Base-by-base conservation (phyloP, 495 filamentous ascomycete species). In the Penicillium malachiteum region DNA sequence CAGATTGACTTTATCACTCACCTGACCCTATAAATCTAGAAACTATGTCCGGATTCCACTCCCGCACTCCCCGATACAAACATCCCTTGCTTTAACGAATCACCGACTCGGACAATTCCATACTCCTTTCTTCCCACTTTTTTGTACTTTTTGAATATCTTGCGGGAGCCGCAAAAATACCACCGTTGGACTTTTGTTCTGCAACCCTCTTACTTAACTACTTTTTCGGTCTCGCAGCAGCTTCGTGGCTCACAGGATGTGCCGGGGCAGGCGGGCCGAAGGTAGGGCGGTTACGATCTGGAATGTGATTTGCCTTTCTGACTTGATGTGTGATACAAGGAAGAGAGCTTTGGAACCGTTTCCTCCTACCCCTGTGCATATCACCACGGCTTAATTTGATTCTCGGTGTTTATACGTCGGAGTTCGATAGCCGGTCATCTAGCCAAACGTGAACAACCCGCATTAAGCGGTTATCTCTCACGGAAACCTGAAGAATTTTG, bases 1-100 rank as follows among this genome's bases (percentile, higher is more conserved):
- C 32, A 53, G 56, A 62, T 65, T 49, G 54, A 54, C 47, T 61
- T 57, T 38, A 39, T 41, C 34, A 51, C 41, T 50, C 62, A 63
- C 51, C 56, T 67, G 64, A 67, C 52, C 47, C 44, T 17, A 7
- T 53, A 46, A 54, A 50, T 60, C 56, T 21, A 56, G 41, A 65
- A 65, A 58, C 48, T 41, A 65, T 62, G 51, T 41, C 18, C 54
- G 54, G 57, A 45, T 65, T 52, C 39, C n/a, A 52, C 52, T 46
- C 41, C 59, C 62, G 56, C 17, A 14, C 30, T 61, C 52, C 64
- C 61, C 61, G 61, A 34, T 16, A 47, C 44, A 37, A 52, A 57
- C 51, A 62, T 59, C 62, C 62, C 65, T 63, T 65, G 62, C 52
- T 38, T 59, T 18, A 45, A 56, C 53, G 39, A 60, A 52, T 60